phyloP scores from a whole-genome alignment of 768 basidiomycete genomes.

The Tylopilus vinaceipallidus region DNA sequence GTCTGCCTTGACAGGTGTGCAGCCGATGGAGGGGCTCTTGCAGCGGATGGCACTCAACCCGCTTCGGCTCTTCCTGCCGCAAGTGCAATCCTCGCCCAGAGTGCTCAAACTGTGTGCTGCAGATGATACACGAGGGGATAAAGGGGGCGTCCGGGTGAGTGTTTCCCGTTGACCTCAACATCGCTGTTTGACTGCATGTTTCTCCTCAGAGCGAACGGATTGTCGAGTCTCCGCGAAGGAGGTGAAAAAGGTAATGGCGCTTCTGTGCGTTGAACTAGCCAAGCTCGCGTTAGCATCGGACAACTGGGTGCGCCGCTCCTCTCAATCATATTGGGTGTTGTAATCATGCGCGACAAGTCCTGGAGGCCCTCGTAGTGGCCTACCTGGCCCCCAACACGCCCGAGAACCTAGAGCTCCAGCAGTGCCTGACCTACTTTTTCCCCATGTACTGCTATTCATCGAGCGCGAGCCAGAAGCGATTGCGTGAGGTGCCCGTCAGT shows the following conservation, averaged over 20 bases:
- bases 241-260: conserved; percentile 63
- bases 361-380: conserved; percentile 48
- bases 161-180: background rate
- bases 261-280: conserved; percentile 76
- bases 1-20: conserved; percentile 66
- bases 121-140: conserved; percentile 78
- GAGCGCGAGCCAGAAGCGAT: conserved; percentile 62
- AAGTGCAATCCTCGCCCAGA: conserved; percentile 64
- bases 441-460: conserved; percentile 86
- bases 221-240: conserved; percentile 65
- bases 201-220: conserved; percentile 54
- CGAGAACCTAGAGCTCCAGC: conserved; percentile 79
- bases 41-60: conserved; percentile 43
- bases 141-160: conserved; percentile 38
- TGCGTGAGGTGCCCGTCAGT: conserved; percentile 51
- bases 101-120: conserved; percentile 60
- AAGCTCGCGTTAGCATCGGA: conserved; percentile 80
- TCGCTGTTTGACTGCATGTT: background rate
- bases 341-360: conserved; percentile 33
- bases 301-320: conserved; percentile 52
- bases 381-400: conserved; percentile 82
- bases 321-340: background rate
- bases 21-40: too few species aligned
- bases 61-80: conserved; percentile 79
- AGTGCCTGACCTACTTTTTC: conserved; percentile 86